A percentile compares a stretch with the other conserved stretches of the same genome.
Evolutionary conservation across 768 basidiomycete genomes (phyloP).

Genomic region (Leucogyrophana mollusca): DNA sequence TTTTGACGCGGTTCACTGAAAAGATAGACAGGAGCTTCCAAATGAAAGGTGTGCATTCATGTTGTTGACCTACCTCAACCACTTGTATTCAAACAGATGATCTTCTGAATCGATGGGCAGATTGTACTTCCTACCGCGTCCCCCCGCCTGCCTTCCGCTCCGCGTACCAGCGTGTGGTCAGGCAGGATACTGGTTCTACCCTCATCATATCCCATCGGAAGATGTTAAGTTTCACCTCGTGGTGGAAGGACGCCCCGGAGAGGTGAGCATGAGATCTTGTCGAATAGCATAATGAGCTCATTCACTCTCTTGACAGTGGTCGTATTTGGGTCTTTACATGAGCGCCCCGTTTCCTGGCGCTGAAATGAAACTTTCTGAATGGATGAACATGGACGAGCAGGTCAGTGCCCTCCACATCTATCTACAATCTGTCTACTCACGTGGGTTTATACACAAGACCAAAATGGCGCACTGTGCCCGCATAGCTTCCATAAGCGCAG

Average conservation of each 20-base stretch:
- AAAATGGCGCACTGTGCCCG: constrained; percentile 21
- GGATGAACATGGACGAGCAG: constrained; percentile 29
- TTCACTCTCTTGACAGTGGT: constrained; percentile 18
- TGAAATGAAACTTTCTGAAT: constrained; percentile 31
- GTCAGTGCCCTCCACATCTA: constrained; percentile 9
- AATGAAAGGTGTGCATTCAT: not conserved
- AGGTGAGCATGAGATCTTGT: constrained; percentile 11
- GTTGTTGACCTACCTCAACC: constrained; percentile 2
- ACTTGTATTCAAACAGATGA: constrained; percentile 5
- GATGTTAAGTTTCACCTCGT: constrained; percentile 24
- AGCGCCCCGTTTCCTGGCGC: constrained; percentile 13
- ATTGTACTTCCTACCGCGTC: constrained; percentile 24
- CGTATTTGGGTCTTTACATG: constrained; percentile 25
- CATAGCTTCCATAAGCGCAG: constrained; percentile 8
- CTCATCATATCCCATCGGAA: constrained; percentile 9
- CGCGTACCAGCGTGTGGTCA: constrained; percentile 19
- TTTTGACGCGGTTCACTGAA: not conserved
- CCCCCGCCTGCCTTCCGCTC: constrained; percentile 28
- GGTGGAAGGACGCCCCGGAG: constrained; percentile 19
- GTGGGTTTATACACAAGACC: constrained; percentile 9
- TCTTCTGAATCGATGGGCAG: constrained; percentile 9
- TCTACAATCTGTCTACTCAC: not conserved
- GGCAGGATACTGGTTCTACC: constrained; percentile 32
- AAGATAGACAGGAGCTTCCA: not conserved
- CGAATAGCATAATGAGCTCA: not conserved